Conservation (phyloP, 345 rosid species). For the Populus euphratica region DNA sequence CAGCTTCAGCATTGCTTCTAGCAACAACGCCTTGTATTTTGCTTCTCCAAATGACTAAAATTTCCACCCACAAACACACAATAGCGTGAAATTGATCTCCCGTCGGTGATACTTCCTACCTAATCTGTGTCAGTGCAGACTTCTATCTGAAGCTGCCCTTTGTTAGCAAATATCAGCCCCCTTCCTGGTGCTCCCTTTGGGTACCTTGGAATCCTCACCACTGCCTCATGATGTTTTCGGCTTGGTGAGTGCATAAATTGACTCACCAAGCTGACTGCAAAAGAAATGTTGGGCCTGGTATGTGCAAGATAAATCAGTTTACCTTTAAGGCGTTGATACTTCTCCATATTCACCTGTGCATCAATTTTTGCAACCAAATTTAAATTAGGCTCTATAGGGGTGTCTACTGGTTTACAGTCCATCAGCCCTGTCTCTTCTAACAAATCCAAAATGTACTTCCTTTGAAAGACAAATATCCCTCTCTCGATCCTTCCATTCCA, state of each 20-base stretch:
- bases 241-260: neutral
- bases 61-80: neutral
- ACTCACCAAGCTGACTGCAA: neutral
- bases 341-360: neutral
- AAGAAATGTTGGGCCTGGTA: neutral
- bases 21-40: neutral
- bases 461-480: neutral
- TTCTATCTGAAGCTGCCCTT: neutral
- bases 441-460: neutral
- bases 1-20: neutral
- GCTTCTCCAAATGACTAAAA: neutral
- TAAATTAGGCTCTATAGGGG: neutral
- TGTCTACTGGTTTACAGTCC: neutral
- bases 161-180: neutral
- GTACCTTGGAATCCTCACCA: neutral
- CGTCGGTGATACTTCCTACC: neutral
- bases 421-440: neutral
- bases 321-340: neutral
- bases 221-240: neutral
- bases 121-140: neutral
- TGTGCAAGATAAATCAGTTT: neutral
- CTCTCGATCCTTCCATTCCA: neutral
- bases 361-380: too few relatives aligned
- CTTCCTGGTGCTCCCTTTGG: neutral
- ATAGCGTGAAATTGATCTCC: neutral